phyloP scores from a whole-genome alignment of 768 basidiomycete genomes.

The Chiua virens region DNA sequence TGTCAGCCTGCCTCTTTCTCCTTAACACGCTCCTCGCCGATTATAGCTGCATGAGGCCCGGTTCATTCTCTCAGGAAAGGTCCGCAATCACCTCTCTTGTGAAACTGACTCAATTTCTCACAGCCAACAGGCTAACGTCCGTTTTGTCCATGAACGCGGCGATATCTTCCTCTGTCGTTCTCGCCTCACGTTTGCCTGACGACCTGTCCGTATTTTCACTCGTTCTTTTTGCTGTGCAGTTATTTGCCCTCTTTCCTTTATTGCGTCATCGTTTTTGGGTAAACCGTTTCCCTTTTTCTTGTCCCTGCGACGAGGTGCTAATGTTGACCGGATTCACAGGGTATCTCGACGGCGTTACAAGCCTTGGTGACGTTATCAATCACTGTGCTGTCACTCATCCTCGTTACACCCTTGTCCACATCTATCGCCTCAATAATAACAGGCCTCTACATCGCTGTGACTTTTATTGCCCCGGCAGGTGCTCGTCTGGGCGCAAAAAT shows the following conservation, averaged over 20 bases:
- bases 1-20: constrained; percentile 81
- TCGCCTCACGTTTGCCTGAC: constrained; percentile 84
- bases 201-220: constrained; percentile 89
- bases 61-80: constrained; percentile 59
- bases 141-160: constrained; percentile 90
- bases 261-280: constrained; percentile 75
- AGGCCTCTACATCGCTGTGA: constrained; percentile 52
- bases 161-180: constrained; percentile 88
- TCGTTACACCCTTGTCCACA: constrained; percentile 55
- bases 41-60: constrained; percentile 55
- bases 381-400: constrained; percentile 47
- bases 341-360: constrained; percentile 46
- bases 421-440: constrained; percentile 54
- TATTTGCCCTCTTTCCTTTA: constrained; percentile 83
- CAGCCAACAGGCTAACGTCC: constrained; percentile 63
- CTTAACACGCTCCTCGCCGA: constrained; percentile 84
- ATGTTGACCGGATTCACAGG: constrained; percentile 37
- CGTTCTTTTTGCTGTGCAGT: constrained; percentile 77
- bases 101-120: constrained; percentile 21
- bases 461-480: constrained; percentile 73
- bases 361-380: constrained; percentile 53
- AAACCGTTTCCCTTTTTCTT: constrained; percentile 17
- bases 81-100: constrained; percentile 31
- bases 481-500: constrained; percentile 82
- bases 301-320: constrained; percentile 8